Conservation (phyloP, 2,329 filamentous ascomycete species). For the Colletotrichum limetticola region DNA sequence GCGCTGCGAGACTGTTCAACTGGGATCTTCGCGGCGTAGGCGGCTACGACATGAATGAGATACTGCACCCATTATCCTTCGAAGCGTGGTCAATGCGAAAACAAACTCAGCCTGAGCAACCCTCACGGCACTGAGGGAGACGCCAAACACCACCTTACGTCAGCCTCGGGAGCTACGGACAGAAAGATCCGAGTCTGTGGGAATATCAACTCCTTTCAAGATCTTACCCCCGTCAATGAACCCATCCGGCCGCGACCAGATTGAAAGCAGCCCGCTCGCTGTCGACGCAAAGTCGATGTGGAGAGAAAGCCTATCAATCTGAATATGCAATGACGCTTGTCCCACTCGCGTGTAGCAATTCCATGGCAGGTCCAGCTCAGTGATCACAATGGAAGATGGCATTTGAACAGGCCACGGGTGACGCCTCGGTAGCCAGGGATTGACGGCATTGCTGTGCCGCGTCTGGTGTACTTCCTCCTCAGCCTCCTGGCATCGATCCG, state of each 20-base stretch:
- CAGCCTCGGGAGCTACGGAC: background rate
- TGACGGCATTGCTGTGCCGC: background rate
- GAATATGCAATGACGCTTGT: slow-evolving; percentile 4
- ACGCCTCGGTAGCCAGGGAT: background rate
- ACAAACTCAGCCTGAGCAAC: slow-evolving; percentile 1
- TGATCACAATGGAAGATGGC: background rate
- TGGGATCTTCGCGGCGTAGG: background rate
- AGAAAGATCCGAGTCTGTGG: background rate
- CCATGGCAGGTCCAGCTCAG: background rate
- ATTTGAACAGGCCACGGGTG: background rate
- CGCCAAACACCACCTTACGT: background rate
- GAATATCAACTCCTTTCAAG: background rate
- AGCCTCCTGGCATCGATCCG: background rate
- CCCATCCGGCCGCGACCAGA: background rate
- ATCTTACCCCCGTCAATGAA: background rate
- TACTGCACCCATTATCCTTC: background rate
- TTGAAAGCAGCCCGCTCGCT: background rate
- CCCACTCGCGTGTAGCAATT: background rate
- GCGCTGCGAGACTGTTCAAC: background rate
- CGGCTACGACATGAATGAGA: background rate
- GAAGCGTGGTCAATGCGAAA: background rate
- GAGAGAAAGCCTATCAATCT: background rate
- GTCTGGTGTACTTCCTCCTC: background rate
- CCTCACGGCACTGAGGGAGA: background rate
- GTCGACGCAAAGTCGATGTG: background rate